These are phyloP conservation scores for Cairneyella variabilis DNA, from an alignment of 495 filamentous ascomycete species.

Conservation along the genomic window DNA sequence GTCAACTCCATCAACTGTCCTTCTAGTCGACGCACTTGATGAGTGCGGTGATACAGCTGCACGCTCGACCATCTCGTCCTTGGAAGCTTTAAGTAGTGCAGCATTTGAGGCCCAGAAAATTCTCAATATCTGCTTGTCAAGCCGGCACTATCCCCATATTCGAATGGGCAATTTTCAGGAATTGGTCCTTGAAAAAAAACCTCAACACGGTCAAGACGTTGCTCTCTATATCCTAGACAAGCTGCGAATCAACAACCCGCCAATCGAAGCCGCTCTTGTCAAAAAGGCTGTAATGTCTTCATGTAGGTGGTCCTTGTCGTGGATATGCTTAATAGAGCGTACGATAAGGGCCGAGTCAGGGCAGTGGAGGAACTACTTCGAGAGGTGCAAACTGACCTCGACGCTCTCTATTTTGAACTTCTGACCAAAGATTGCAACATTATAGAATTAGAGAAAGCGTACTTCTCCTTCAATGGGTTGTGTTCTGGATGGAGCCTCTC, in stretches of 20 bases:
- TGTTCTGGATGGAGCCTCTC: slow-evolving; percentile 24
- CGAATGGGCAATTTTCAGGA: slow-evolving; percentile 13
- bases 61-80: slow-evolving; percentile 13
- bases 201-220: slow-evolving; percentile 26
- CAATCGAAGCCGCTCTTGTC: slow-evolving; percentile 11
- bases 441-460: background rate
- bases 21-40: slow-evolving; percentile 32
- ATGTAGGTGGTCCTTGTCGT: slow-evolving; percentile 32
- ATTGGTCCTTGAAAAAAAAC: slow-evolving; percentile 26
- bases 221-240: slow-evolving; percentile 20
- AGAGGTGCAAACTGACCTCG: slow-evolving; percentile 23
- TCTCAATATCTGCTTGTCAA: slow-evolving; percentile 32
- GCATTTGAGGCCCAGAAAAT: background rate
- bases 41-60: slow-evolving; percentile 29
- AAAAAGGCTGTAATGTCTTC: slow-evolving; percentile 27
- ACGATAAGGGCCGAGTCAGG: background rate
- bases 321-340: slow-evolving; percentile 11
- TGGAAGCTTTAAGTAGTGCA: slow-evolving; percentile 9
- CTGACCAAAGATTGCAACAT: slow-evolving; percentile 1
- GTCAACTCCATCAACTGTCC: slow-evolving; percentile 6
- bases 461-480: slow-evolving; percentile 32
- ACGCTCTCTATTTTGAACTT: slow-evolving; percentile 26
- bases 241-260: background rate
- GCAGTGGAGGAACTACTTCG: slow-evolving; percentile 2
- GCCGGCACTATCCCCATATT: slow-evolving; percentile 34